Conservation (phyloP, 345 rosid species). For the Melaleuca alternifolia region DNA sequence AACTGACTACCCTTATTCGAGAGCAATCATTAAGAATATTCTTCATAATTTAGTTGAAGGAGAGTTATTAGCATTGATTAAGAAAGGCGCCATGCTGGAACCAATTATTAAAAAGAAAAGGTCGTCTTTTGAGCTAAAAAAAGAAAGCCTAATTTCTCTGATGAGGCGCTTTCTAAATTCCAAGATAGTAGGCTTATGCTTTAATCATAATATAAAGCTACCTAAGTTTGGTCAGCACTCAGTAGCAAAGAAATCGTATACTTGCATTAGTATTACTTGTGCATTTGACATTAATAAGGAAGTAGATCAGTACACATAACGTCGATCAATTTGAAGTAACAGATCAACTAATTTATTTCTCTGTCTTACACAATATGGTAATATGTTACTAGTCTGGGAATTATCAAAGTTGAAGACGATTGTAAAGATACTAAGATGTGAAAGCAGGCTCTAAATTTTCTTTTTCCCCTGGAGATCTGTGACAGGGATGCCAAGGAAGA, state of each 20-base stretch:
- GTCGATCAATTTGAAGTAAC: not conserved
- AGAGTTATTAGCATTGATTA: not conserved
- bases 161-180: not conserved
- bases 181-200: not conserved
- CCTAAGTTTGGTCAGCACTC: not conserved
- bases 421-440: not conserved
- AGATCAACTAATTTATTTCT: not conserved
- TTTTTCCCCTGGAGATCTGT: not conserved
- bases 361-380: not conserved
- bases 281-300: not conserved
- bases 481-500: not conserved
- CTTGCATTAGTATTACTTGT: not conserved
- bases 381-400: not conserved
- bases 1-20: no score
- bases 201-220: not conserved
- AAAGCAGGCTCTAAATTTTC: not conserved
- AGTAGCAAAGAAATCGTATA: not conserved
- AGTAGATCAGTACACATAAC: not conserved
- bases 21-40: not conserved
- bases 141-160: not conserved
- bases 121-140: not conserved
- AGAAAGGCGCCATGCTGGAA: not conserved
- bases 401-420: not conserved
- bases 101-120: not conserved
- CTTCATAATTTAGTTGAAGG: not conserved